Base-by-base conservation (phyloP, 1,139 yeast species). In the Wickerhamomyces sp. region DNA sequence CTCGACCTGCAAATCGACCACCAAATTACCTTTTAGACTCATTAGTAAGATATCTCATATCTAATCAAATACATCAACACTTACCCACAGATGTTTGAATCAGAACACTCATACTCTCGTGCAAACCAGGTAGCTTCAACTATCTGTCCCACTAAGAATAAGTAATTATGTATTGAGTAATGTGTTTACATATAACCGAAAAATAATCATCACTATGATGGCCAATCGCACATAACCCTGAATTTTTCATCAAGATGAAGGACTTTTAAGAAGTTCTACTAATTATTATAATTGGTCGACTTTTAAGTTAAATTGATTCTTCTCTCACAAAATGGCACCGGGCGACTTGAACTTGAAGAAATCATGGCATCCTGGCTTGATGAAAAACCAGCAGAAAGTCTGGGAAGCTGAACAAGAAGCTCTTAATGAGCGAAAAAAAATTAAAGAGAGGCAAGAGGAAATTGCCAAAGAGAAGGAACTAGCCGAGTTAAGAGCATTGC, bases 291-390 rank as follows among this genome's bases (percentile, higher is more conserved):
- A n/a, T n/a, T n/a, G n/a, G n/a, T n/a, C n/a, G n/a, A n/a, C n/a
- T n/a, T n/a, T n/a, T n/a, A n/a, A n/a, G n/a, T n/a, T n/a, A n/a
- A n/a, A n/a, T n/a, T n/a, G n/a, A n/a, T n/a, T n/a, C n/a, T n/a
- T n/a, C n/a, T n/a, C 6, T 10, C 13, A 14, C 5, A 47, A 32
- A 7, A 72, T 72, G 74, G 70, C 69, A 52, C 87, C 94, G 2
- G 89, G 94, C 7, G 96, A 90, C 61, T 69, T 90, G 48, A 90
- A 90, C 59, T 63, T 89, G 43, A 84, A 90, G 63, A 92, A 92
- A 61, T 90, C 97, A 44, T 92, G 97, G 97, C 89, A 90, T 60
- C 97, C 97, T 4, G 90, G 86, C 31, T 69, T 87, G 37, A 68
- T 85, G 53, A 85, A 85, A 62, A 92, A 92, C 68, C 90, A 84